These are phyloP conservation scores for Arxiozyma slooffiae DNA, from an alignment of 1,139 yeast species.

Conservation along the genomic window DNA sequence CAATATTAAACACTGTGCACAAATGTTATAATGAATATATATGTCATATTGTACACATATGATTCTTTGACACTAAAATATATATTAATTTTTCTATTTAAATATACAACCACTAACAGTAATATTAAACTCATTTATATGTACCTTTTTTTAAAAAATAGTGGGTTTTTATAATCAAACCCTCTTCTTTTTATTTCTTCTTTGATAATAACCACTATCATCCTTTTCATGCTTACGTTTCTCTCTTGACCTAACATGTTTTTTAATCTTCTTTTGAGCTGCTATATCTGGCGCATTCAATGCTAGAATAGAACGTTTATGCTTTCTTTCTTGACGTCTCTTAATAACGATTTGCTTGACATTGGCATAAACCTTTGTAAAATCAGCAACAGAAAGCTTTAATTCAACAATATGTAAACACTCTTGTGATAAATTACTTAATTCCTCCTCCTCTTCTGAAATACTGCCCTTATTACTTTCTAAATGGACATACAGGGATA, in stretches of 20 bases:
- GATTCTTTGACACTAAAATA: not conserved
- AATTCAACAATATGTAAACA: conserved; percentile 59
- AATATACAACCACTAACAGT: not conserved
- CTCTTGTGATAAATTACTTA: conserved; percentile 54
- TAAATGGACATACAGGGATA: conserved; percentile 51
- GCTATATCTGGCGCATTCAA: conserved; percentile 71
- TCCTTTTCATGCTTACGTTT: conserved; percentile 68
- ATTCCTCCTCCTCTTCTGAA: conserved; percentile 40
- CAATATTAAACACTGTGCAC: not conserved
- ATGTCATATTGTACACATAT: no score
- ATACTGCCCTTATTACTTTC: conserved; percentile 33
- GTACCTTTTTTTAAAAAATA: not conserved
- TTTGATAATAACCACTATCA: conserved; percentile 64
- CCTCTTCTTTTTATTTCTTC: conserved; percentile 44
- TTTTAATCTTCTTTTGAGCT: conserved; percentile 65
- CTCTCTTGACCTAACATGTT: conserved; percentile 66
- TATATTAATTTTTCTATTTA: no score
- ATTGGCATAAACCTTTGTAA: conserved; percentile 50
- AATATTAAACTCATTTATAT: no score
- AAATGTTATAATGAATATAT: no score
- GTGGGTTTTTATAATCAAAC: conserved; percentile 1
- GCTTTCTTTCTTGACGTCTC: conserved; percentile 66
- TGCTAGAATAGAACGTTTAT: conserved; percentile 68
- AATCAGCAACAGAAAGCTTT: conserved; percentile 66
- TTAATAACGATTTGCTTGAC: conserved; percentile 52